Evolutionary conservation across 148 eudicot genomes (phyloP).

Genomic region (Vaccinium myrtillus): DNA sequence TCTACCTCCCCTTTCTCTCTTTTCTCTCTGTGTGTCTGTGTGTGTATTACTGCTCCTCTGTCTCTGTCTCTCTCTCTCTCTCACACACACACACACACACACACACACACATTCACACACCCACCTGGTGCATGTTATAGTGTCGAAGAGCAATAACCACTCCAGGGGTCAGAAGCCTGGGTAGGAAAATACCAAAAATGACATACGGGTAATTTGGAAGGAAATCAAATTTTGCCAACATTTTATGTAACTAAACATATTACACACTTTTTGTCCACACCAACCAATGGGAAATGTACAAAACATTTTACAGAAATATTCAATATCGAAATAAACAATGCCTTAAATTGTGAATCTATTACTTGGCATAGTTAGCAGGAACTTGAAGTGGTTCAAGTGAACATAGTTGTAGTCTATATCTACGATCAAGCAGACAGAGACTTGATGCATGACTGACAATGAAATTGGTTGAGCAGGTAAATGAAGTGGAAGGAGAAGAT

Average conservation of each 20-base stretch:
- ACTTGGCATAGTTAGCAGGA: neutral
- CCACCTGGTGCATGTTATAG: neutral
- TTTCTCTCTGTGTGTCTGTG: neutral
- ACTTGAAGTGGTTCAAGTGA: neutral
- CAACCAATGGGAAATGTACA: neutral
- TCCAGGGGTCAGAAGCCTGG: neutral
- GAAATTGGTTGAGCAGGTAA: slow-evolving; percentile 54
- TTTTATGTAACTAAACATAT: neutral
- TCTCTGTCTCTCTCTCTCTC: neutral
- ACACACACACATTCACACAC: neutral
- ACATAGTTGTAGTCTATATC: neutral
- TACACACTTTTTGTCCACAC: neutral
- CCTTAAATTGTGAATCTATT: neutral
- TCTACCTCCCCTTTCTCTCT: neutral
- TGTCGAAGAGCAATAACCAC: neutral
- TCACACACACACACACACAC: too few species aligned
- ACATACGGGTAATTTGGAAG: neutral
- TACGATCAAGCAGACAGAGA: neutral
- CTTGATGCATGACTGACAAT: neutral
- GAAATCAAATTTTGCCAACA: neutral
- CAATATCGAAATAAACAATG: neutral
- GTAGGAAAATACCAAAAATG: neutral
- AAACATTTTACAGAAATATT: neutral
- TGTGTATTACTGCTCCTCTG: neutral
- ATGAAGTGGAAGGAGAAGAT: slow-evolving; percentile 71